Conservation (phyloP, 192 early-diverging fungal genomes). For the Gamsiella multidivaricata region DNA sequence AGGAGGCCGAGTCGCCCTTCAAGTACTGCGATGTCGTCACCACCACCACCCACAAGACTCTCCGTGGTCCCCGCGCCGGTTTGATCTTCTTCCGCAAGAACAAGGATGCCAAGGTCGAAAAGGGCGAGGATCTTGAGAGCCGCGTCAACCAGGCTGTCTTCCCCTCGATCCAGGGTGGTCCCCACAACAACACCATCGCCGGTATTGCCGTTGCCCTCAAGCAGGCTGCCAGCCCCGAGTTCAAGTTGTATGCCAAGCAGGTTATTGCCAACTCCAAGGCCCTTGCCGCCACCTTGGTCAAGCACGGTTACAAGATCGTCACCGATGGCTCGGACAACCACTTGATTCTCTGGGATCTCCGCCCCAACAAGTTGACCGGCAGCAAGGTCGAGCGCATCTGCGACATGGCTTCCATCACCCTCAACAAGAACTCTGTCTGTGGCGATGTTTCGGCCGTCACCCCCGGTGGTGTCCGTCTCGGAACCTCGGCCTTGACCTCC, state of each 20-base stretch:
- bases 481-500: conserved; percentile 95
- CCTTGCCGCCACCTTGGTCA: conserved; percentile 79
- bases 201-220: conserved; percentile 97
- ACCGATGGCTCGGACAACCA: conserved; percentile 99
- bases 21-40: conserved; percentile 99
- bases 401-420: conserved; percentile 95
- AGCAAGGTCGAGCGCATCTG: conserved; percentile 99
- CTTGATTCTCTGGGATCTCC: conserved; percentile 97
- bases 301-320: conserved; percentile 92
- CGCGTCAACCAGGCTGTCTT: conserved; percentile 99
- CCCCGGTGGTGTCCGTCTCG: conserved; percentile 98
- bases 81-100: conserved; percentile 97
- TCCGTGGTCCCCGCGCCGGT: conserved; percentile 99
- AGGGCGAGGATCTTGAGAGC: conserved; percentile 91
- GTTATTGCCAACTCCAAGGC: conserved; percentile 94
- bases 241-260: conserved; percentile 94
- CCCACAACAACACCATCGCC: conserved; percentile 99
- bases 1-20: conserved; percentile 94
- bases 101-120: conserved; percentile 64
- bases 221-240: conserved; percentile 95
- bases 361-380: conserved; percentile 91
- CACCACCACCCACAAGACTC: conserved; percentile 99
- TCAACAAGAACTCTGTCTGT: conserved; percentile 99
- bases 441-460: conserved; percentile 96
- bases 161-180: conserved; percentile 99